A percentile compares a stretch with the other conserved stretches of the same genome.
Evolutionary conservation across 306 rosid species (phyloP).

Genomic region (Sechiopsis laciniata): DNA sequence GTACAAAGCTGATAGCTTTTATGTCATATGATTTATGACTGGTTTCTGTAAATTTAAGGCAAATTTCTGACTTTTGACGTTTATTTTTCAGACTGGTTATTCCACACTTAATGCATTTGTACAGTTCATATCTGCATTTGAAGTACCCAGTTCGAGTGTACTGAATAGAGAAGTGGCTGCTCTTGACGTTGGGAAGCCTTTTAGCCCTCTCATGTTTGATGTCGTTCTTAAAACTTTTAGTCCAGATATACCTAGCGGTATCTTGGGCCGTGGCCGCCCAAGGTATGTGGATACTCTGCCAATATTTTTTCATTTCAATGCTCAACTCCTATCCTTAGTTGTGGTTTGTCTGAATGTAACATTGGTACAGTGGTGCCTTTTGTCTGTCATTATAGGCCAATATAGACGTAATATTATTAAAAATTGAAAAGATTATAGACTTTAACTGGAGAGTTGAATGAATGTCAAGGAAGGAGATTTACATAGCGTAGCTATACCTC

Average conservation of each 20-base stretch:
- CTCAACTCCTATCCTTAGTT: background rate
- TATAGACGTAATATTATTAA: too few relatives aligned
- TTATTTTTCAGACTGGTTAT: constrained; percentile 54
- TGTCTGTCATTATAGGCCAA: too few relatives aligned
- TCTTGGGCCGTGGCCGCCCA: constrained; percentile 56
- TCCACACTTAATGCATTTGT: constrained; percentile 72
- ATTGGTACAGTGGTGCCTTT: background rate
- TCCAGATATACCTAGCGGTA: constrained; percentile 60
- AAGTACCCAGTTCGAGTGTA: constrained; percentile 44
- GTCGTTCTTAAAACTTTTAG: constrained; percentile 59
- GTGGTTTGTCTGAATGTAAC: background rate
- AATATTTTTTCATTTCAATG: constrained; percentile 5
- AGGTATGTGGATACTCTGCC: constrained; percentile 48
- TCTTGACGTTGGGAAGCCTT: constrained; percentile 65
- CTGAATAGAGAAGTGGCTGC: constrained; percentile 41
- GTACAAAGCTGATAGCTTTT: constrained; percentile 5
- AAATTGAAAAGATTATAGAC: background rate
- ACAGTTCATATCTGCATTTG: constrained; percentile 65
- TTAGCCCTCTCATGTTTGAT: constrained; percentile 80
- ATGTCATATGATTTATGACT: background rate
- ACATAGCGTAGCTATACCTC: background rate
- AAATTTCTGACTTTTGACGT: background rate
- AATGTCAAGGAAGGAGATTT: background rate
- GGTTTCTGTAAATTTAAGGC: background rate
- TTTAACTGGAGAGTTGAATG: background rate